phyloP scores from a whole-genome alignment of 2,329 filamentous ascomycete genomes.

The Cladophialophora psammophila region DNA sequence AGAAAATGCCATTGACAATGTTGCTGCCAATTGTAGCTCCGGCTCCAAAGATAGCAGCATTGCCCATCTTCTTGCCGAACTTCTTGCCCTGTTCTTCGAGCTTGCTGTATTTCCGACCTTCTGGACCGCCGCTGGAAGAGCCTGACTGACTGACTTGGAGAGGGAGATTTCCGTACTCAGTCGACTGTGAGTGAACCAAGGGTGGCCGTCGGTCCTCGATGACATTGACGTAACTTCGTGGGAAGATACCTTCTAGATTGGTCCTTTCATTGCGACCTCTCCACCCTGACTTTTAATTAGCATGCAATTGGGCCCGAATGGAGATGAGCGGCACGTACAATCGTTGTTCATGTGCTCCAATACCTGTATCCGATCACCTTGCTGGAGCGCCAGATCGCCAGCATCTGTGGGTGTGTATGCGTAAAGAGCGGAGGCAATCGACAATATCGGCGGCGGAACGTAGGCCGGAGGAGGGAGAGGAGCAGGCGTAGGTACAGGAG shows the following conservation, averaged over 20 bases:
- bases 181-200: constrained; percentile 48
- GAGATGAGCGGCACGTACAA: constrained; percentile 59
- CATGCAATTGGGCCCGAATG: constrained; percentile 31
- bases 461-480: constrained; percentile 61
- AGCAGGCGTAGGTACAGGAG: constrained; percentile 55
- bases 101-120: constrained; percentile 64
- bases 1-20: constrained; percentile 90
- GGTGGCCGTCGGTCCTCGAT: constrained; percentile 67
- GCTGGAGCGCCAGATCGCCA: constrained; percentile 81
- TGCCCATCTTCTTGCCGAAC: constrained; percentile 92
- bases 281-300: constrained; percentile 61
- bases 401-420: constrained; percentile 79
- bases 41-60: constrained; percentile 71
- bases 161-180: constrained; percentile 68
- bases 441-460: constrained; percentile 63
- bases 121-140: constrained; percentile 49
- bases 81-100: constrained; percentile 83
- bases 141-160: constrained; percentile 72
- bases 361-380: constrained; percentile 80
- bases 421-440: constrained; percentile 82
- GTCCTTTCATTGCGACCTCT: constrained; percentile 86
- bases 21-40: constrained; percentile 90
- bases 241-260: constrained; percentile 89
- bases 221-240: constrained; percentile 82
- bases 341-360: constrained; percentile 95